Percentiles rank a stretch among this genome's conserved stretches.
These are phyloP conservation scores for Leccinum longicurvipes DNA, from an alignment of 768 basidiomycete genomes.

Conservation along the genomic window DNA sequence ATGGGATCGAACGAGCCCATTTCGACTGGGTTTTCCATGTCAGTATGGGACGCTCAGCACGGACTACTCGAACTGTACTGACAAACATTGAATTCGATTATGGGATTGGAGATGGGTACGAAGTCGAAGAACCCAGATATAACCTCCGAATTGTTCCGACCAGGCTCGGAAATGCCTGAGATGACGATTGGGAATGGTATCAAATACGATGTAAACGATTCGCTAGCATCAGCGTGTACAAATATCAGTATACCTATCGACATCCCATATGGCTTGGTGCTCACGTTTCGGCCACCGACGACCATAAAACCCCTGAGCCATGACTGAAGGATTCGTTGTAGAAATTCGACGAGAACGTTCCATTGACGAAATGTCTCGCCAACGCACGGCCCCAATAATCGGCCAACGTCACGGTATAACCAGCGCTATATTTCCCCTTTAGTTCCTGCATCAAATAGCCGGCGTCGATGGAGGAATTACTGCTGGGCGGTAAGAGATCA, in stretches of 20 bases:
- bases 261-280: slow-evolving; percentile 3
- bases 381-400: too few relatives aligned
- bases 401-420: slow-evolving; percentile 29
- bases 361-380: slow-evolving; percentile 38
- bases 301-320: slow-evolving; percentile 35
- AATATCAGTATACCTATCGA: neutral
- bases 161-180: slow-evolving; percentile 20
- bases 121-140: slow-evolving; percentile 19
- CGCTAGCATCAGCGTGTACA: slow-evolving; percentile 16
- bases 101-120: slow-evolving; percentile 31
- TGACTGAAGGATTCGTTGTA: slow-evolving; percentile 28
- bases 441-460: slow-evolving; percentile 23
- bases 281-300: slow-evolving; percentile 31
- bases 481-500: slow-evolving; percentile 17
- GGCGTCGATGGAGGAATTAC: slow-evolving; percentile 10
- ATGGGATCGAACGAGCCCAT: slow-evolving; percentile 42
- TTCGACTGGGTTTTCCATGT: slow-evolving; percentile 28
- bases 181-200: slow-evolving; percentile 42
- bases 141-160: slow-evolving; percentile 23
- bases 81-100: slow-evolving; percentile 37
- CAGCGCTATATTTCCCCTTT: slow-evolving; percentile 28
- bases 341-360: slow-evolving; percentile 33
- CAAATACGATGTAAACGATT: slow-evolving; percentile 30
- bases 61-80: slow-evolving; percentile 5
- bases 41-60: neutral